Conservation (phyloP, 139 green algal genomes). For the Desmodesmus armatus region DNA sequence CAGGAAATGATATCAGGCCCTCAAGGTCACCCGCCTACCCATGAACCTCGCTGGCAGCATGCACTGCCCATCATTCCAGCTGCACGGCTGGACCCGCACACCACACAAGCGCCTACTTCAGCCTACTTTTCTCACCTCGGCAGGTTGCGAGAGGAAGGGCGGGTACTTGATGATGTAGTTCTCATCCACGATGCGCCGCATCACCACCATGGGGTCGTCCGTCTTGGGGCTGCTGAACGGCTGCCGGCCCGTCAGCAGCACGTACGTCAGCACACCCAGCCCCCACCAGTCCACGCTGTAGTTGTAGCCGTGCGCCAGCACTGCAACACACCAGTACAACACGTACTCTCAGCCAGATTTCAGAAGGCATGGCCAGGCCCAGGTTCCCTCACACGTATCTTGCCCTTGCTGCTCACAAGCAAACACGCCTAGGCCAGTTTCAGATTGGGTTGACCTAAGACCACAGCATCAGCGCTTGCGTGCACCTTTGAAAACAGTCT, state of each 20-base stretch:
- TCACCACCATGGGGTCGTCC: conserved; percentile 97
- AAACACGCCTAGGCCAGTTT: no score
- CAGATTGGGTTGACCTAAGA: no score
- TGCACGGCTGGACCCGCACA: no score
- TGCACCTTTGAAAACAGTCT: background rate
- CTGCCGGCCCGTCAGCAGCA: conserved; percentile 95
- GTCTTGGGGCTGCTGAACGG: conserved; percentile 93
- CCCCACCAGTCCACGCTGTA: conserved; percentile 96
- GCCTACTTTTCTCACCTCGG: conserved; percentile 64
- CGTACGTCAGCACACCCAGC: conserved; percentile 94
- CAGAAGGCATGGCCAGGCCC: no score
- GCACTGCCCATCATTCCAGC: no score
- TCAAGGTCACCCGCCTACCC: no score
- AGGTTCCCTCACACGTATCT: no score
- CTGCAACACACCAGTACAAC: conserved; percentile 27
- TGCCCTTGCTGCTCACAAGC: no score
- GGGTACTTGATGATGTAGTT: conserved; percentile 93
- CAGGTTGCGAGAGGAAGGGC: conserved; percentile 84
- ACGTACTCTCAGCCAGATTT: no score
- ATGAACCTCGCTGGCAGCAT: no score
- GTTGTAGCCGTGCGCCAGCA: conserved; percentile 95
- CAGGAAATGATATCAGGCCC: no score
- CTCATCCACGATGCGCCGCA: conserved; percentile 96
- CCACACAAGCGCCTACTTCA: background rate
- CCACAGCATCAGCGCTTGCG: no score